Conservation (phyloP, 73 alveolate species). For the Paramecium pentaurelia region DNA sequence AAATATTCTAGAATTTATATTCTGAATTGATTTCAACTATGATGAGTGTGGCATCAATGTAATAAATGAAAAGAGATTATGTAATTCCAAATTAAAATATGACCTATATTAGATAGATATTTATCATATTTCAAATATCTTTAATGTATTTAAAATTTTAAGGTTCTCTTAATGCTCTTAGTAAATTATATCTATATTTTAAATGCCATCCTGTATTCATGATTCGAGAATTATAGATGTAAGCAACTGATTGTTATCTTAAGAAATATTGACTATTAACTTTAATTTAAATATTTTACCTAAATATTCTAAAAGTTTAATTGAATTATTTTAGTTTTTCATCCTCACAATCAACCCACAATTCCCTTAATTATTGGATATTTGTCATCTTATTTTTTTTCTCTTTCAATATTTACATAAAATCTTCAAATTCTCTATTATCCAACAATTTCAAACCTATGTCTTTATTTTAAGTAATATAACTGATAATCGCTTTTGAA, state of each 20-base stretch:
- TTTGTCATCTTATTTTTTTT: not conserved
- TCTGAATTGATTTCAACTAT: constrained; percentile 77
- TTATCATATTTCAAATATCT: not conserved
- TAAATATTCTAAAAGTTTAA: not conserved
- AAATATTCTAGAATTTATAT: constrained; percentile 65
- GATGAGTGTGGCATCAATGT: constrained; percentile 63
- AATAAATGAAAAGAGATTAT: not conserved
- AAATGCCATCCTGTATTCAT: constrained; percentile 16
- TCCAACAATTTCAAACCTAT: not conserved
- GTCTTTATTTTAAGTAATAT: not conserved
- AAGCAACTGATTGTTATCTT: not conserved
- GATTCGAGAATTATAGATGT: not conserved
- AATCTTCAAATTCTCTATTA: not conserved
- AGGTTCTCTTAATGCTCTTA: constrained; percentile 7
- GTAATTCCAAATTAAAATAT: not conserved
- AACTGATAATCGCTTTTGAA: constrained; percentile 52
- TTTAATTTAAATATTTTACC: not conserved
- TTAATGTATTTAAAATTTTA: constrained; percentile 6
- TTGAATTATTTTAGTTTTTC: not conserved
- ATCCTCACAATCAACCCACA: not conserved
- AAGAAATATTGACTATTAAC: not conserved
- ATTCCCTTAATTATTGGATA: not conserved
- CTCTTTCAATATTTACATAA: not conserved
- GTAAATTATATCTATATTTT: not conserved
- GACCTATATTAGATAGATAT: not conserved